Evolutionary conservation across 2,329 filamentous ascomycete genomes (phyloP).

Genomic region (Teratosphaeria destructans): DNA sequence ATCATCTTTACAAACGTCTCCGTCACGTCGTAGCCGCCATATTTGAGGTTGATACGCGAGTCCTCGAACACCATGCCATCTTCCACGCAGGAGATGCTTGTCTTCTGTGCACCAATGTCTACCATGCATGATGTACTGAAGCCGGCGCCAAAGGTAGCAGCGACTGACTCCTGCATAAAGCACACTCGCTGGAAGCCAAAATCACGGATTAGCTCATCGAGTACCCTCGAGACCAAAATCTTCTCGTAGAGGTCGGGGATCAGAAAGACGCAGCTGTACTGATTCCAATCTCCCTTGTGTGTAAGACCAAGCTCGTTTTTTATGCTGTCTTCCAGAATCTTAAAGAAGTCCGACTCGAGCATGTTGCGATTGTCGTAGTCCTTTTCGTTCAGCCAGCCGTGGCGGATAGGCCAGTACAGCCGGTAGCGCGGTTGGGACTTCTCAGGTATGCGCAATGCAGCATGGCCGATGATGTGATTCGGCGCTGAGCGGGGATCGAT

Average conservation of each 20-base stretch:
- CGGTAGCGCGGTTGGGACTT: slow-evolving; percentile 82
- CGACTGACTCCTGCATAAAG: slow-evolving; percentile 93
- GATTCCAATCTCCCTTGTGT: slow-evolving; percentile 68
- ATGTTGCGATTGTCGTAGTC: slow-evolving; percentile 74
- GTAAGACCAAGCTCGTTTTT: slow-evolving; percentile 71
- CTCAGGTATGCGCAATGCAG: slow-evolving; percentile 79
- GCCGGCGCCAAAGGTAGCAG: slow-evolving; percentile 87
- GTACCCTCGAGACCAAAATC: slow-evolving; percentile 71
- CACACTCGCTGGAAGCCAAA: slow-evolving; percentile 83
- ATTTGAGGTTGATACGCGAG: slow-evolving; percentile 90
- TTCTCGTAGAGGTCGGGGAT: slow-evolving; percentile 97
- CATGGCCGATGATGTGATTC: slow-evolving; percentile 68
- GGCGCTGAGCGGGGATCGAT: slow-evolving; percentile 54
- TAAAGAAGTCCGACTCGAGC: slow-evolving; percentile 76
- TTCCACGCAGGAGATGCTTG: slow-evolving; percentile 91
- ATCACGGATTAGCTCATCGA: slow-evolving; percentile 78
- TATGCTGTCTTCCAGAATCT: slow-evolving; percentile 77
- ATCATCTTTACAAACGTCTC: slow-evolving; percentile 97
- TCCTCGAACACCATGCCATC: slow-evolving; percentile 93
- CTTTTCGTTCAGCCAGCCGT: slow-evolving; percentile 81
- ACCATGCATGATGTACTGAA: slow-evolving; percentile 92
- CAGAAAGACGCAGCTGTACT: slow-evolving; percentile 94
- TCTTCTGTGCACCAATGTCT: slow-evolving; percentile 94
- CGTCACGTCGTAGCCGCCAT: slow-evolving; percentile 83
- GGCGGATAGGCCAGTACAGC: slow-evolving; percentile 80